phyloP scores from a whole-genome alignment of 2,329 filamentous ascomycete species.

The Sporothrix globosa region DNA sequence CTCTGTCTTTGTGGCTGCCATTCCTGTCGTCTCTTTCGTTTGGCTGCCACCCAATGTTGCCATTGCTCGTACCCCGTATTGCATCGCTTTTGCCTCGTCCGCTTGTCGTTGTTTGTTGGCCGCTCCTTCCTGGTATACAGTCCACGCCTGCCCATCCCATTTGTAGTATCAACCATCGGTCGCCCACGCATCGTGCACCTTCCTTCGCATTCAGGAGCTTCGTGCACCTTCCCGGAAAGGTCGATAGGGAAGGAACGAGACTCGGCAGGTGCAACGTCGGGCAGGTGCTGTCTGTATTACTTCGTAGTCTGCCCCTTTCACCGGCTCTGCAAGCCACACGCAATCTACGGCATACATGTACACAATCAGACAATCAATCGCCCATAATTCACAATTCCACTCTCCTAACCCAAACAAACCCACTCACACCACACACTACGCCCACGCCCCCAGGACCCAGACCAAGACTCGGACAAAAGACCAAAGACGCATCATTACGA shows the following conservation, averaged over 20 bases:
- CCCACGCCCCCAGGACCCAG: background rate
- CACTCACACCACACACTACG: constrained; percentile 15
- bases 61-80: constrained; percentile 12
- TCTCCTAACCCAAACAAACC: background rate
- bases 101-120: background rate
- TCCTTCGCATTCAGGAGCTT: background rate
- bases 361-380: background rate
- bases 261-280: background rate
- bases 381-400: background rate
- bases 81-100: background rate
- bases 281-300: background rate
- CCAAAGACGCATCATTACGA: constrained; percentile 9
- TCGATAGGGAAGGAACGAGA: background rate
- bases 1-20: background rate
- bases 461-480: background rate
- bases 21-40: background rate
- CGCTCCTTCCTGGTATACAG: no score
- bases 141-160: no score
- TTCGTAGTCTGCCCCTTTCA: background rate
- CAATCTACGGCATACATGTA: background rate
- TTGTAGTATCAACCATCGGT: no score
- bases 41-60: constrained; percentile 13
- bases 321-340: constrained; percentile 6
- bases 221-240: background rate
- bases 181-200: background rate